phyloP scores from a whole-genome alignment of 192 early-diverging fungal genomes.

The Thamnidium elegans region DNA sequence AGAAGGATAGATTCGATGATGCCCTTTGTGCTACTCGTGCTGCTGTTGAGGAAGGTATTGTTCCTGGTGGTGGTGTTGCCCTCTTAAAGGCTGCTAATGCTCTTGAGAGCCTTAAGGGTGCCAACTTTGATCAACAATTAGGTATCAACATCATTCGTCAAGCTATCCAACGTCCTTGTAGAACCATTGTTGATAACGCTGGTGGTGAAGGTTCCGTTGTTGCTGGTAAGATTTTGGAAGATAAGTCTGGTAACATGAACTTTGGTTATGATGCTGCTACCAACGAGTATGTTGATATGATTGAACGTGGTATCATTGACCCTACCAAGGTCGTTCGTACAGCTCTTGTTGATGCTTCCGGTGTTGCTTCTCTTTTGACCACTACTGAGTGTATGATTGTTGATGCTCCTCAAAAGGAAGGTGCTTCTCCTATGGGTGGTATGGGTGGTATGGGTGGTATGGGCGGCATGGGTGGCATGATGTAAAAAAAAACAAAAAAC shows the following conservation, averaged over 20 bases:
- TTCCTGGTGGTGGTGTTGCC: constrained; percentile 97
- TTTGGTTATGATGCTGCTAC: constrained; percentile 92
- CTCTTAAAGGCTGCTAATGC: constrained; percentile 90
- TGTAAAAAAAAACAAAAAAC: neutral
- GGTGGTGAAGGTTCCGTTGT: constrained; percentile 96
- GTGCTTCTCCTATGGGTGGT: constrained; percentile 54
- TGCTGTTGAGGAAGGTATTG: constrained; percentile 98
- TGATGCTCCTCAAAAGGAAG: constrained; percentile 76
- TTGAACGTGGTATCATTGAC: constrained; percentile 95
- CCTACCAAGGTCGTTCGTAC: constrained; percentile 99
- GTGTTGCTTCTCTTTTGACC: constrained; percentile 95
- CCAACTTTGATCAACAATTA: constrained; percentile 99
- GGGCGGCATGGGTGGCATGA: neutral
- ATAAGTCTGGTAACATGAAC: constrained; percentile 76
- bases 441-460: constrained; percentile 29
- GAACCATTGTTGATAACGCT: constrained; percentile 96
- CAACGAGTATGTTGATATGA: constrained; percentile 95
- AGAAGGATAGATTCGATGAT: constrained; percentile 99
- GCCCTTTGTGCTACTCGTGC: constrained; percentile 98
- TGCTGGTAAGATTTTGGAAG: constrained; percentile 92
- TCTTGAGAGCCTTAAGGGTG: constrained; percentile 79
- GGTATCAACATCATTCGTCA: constrained; percentile 95
- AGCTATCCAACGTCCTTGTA: constrained; percentile 90
- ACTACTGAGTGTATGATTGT: constrained; percentile 99
- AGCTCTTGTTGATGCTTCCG: constrained; percentile 92